phyloP scores from a whole-genome alignment of 2,329 filamentous ascomycete genomes.

The Parascedosporium putredinis region DNA sequence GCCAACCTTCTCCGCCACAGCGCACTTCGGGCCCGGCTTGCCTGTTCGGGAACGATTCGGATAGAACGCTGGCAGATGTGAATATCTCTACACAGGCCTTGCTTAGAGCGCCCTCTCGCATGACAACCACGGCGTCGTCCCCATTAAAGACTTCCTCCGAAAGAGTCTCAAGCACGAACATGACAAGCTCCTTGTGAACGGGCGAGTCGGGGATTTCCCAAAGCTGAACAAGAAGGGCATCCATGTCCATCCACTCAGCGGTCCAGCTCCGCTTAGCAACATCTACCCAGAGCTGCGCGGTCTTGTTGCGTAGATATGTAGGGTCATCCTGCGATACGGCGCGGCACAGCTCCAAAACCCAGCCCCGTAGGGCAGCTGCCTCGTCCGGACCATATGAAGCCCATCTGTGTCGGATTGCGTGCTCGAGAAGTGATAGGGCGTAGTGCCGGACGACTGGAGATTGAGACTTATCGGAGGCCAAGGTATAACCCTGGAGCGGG shows the following conservation, averaged over 20 bases:
- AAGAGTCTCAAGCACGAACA: conserved; percentile 79
- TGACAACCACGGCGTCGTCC: conserved; percentile 75
- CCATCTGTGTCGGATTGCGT: conserved; percentile 80
- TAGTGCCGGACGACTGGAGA: conserved; percentile 83
- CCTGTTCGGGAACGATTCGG: conserved; percentile 65
- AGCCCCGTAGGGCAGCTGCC: conserved; percentile 56
- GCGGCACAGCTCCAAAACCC: conserved; percentile 71
- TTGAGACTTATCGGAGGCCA: conserved; percentile 67
- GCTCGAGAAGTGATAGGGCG: conserved; percentile 82
- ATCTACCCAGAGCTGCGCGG: conserved; percentile 89
- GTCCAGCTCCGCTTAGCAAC: conserved; percentile 88
- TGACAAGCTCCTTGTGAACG: conserved; percentile 71
- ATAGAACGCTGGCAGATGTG: conserved; percentile 65
- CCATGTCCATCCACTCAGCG: conserved; percentile 93
- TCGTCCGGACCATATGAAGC: conserved; percentile 61
- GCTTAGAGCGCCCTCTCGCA: conserved; percentile 75
- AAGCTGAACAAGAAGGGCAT: conserved; percentile 66
- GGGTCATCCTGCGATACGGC: conserved; percentile 63
- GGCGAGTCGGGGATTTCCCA: conserved; percentile 62
- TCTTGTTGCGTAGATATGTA: conserved; percentile 80
- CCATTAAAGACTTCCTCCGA: conserved; percentile 91
- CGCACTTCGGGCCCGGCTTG: conserved; percentile 60
- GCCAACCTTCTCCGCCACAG: conserved; percentile 76
- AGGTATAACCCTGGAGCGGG: conserved; percentile 71
- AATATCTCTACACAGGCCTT: conserved; percentile 90